phyloP scores from a whole-genome alignment of 2,329 filamentous ascomycete species.

The Epichloe hybrida region DNA sequence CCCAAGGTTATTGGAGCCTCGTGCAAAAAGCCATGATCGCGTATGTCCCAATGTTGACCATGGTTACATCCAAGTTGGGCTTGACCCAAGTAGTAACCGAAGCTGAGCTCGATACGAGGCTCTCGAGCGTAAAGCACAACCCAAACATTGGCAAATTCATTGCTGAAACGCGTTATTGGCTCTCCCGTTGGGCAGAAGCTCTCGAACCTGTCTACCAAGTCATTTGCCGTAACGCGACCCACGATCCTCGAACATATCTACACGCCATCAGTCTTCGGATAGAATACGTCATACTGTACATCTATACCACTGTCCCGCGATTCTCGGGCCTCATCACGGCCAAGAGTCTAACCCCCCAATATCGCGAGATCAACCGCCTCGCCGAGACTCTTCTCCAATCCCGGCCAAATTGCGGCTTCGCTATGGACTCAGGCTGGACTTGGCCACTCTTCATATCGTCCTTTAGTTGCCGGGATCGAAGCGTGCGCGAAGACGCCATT shows the following conservation, averaged over 20 bases:
- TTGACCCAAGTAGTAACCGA: slow-evolving; percentile 15
- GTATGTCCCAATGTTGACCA: slow-evolving; percentile 21
- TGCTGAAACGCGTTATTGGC: slow-evolving; percentile 23
- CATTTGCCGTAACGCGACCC: slow-evolving; percentile 12
- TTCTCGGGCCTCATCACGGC: slow-evolving; percentile 23
- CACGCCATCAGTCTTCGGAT: slow-evolving; percentile 27
- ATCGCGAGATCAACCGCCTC: slow-evolving; percentile 26
- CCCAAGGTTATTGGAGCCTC: slow-evolving; percentile 24
- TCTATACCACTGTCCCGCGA: slow-evolving; percentile 25
- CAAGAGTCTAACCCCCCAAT: slow-evolving; percentile 27
- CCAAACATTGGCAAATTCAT: slow-evolving; percentile 19
- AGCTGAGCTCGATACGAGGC: slow-evolving; percentile 16
- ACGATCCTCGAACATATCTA: slow-evolving; percentile 16
- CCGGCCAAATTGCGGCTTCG: slow-evolving; percentile 25
- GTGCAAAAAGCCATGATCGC: slow-evolving; percentile 24
- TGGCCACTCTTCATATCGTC: slow-evolving; percentile 30
- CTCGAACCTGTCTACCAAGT: slow-evolving; percentile 23
- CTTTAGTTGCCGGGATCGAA: slow-evolving; percentile 26
- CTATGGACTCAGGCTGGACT: slow-evolving; percentile 32
- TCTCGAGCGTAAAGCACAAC: slow-evolving; percentile 18
- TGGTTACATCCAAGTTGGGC: slow-evolving; percentile 17
- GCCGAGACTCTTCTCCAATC: slow-evolving; percentile 23
- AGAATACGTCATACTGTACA: slow-evolving; percentile 28
- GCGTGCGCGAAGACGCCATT: slow-evolving; percentile 26
- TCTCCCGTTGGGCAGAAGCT: slow-evolving; percentile 26